Conservation (phyloP, 2,329 filamentous ascomycete species). For the Scytalidium lignicola region DNA sequence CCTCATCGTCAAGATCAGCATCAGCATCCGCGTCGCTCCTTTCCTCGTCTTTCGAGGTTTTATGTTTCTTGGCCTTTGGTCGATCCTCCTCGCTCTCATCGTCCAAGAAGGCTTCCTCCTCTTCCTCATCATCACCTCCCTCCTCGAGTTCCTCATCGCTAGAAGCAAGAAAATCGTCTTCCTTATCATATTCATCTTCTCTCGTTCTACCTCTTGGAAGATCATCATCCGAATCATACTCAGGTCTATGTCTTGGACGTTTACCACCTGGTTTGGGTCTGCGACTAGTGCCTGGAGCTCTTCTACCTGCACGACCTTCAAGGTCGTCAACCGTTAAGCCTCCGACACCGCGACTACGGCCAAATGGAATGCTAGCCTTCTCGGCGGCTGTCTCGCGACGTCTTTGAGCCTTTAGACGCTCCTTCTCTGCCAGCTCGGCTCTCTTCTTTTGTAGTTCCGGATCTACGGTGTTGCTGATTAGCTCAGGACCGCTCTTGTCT, state of each 20-base stretch:
- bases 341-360: slow-evolving; percentile 35
- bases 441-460: slow-evolving; percentile 70
- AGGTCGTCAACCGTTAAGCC: slow-evolving; percentile 64
- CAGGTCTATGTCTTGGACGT: slow-evolving; percentile 51
- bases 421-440: slow-evolving; percentile 70
- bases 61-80: slow-evolving; percentile 27
- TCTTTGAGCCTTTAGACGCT: slow-evolving; percentile 61
- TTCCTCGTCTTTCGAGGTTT: slow-evolving; percentile 27
- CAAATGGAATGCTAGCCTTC: slow-evolving; percentile 39
- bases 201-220: slow-evolving; percentile 48
- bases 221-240: slow-evolving; percentile 76
- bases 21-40: slow-evolving; percentile 48
- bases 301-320: slow-evolving; percentile 53
- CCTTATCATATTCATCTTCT: slow-evolving; percentile 73
- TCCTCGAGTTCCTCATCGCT: slow-evolving; percentile 66
- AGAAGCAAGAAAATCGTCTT: slow-evolving; percentile 71
- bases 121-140: slow-evolving; percentile 50
- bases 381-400: slow-evolving; percentile 64
- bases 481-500: slow-evolving; percentile 54
- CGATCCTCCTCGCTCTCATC: slow-evolving; percentile 36
- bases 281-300: slow-evolving; percentile 44
- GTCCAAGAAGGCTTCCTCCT: slow-evolving; percentile 37
- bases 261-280: slow-evolving; percentile 44
- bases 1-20: slow-evolving; percentile 47
- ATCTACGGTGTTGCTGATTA: slow-evolving; percentile 67